A percentile compares a stretch with the other conserved stretches of the same genome.
Evolutionary conservation across 768 basidiomycete genomes (phyloP).

Genomic region (Pleurotus ostreatus): DNA sequence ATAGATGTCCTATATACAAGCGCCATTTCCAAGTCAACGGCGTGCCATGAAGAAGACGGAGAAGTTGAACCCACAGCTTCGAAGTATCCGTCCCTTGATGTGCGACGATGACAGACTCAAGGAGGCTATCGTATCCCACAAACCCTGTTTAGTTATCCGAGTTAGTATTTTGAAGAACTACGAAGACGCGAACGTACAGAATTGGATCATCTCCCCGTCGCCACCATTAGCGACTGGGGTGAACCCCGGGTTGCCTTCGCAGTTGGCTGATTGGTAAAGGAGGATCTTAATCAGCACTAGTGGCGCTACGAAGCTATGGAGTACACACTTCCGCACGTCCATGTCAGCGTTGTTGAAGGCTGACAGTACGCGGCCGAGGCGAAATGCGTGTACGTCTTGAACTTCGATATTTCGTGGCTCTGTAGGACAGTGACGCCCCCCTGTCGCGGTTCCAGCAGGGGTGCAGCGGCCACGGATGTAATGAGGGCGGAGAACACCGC

Average conservation of each 20-base stretch:
- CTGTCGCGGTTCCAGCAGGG: slow-evolving; percentile 17
- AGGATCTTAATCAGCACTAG: not conserved
- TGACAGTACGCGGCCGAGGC: slow-evolving; percentile 10
- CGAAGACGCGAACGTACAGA: slow-evolving; percentile 24
- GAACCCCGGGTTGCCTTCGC: slow-evolving; percentile 16
- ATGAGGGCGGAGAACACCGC: not conserved
- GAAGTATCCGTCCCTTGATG: slow-evolving; percentile 39
- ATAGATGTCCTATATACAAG: slow-evolving; percentile 24
- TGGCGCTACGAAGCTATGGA: not conserved
- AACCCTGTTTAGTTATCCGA: slow-evolving; percentile 11
- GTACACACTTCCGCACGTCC: slow-evolving; percentile 10
- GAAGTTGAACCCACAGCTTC: slow-evolving; percentile 26
- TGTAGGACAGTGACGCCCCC: slow-evolving; percentile 31
- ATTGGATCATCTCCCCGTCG: slow-evolving; percentile 33
- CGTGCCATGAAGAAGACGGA: not conserved
- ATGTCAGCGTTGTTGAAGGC: not conserved
- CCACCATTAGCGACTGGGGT: slow-evolving; percentile 41
- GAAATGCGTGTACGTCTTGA: slow-evolving; percentile 37
- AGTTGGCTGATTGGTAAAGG: slow-evolving; percentile 1
- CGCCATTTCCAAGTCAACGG: not conserved
- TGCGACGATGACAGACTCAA: slow-evolving; percentile 34
- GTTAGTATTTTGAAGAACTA: not conserved
- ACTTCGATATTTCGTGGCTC: slow-evolving; percentile 35
- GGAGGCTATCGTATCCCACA: slow-evolving; percentile 27
- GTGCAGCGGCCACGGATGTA: not conserved